Evolutionary conservation across 345 rosid species (phyloP).

Genomic region (Rhodamnia argentea): DNA sequence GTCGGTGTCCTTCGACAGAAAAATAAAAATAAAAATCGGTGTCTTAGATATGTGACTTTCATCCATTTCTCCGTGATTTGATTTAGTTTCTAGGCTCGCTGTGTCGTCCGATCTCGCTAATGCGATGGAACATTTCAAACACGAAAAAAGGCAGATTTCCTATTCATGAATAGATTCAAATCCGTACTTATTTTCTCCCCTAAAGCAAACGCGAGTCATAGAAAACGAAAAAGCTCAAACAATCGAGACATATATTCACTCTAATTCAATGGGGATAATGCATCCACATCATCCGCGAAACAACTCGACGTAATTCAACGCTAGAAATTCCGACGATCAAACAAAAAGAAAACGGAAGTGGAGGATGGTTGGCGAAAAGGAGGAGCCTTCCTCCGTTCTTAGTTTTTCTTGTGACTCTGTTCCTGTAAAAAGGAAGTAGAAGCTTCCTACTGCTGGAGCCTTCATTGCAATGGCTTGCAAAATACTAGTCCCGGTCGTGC

Average conservation of each 20-base stretch:
- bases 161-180: neutral
- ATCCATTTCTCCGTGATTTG: neutral
- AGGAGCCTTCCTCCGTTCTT: neutral
- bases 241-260: neutral
- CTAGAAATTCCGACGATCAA: neutral
- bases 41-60: neutral
- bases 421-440: neutral
- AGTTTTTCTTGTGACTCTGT: neutral
- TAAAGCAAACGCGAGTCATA: neutral
- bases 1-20: too few species aligned
- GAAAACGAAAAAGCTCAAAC: neutral
- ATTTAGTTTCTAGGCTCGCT: neutral
- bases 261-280: neutral
- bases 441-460: neutral
- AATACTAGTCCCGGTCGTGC: neutral
- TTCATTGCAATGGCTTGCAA: neutral
- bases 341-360: neutral
- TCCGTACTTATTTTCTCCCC: neutral
- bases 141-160: neutral
- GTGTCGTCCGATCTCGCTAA: neutral
- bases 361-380: neutral
- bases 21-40: too few species aligned
- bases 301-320: neutral
- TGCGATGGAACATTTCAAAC: rapidly evolving
- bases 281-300: neutral